Percentiles rank a stretch among this genome's conserved stretches.
Evolutionary conservation across 106 monocot genomes (phyloP).

Genomic region (Posidonia australis): DNA sequence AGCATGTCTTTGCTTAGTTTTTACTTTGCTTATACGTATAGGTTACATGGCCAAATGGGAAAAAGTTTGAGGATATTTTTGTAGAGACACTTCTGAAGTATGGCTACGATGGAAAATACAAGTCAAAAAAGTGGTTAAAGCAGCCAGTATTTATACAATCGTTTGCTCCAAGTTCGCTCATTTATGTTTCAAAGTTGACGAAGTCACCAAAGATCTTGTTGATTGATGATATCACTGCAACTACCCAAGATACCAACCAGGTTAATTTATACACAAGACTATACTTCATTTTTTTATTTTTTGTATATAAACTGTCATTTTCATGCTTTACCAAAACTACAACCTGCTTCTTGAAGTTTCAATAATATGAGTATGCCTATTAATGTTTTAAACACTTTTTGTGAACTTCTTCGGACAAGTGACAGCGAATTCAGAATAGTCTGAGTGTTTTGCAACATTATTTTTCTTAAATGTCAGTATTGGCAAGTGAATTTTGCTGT

Average conservation of each 20-base stretch:
- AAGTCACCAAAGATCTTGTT: constrained; percentile 81
- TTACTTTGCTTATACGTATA: constrained; percentile 19
- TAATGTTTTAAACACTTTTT: too few relatives aligned
- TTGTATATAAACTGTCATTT: neutral
- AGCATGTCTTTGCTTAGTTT: too few relatives aligned
- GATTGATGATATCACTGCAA: constrained; percentile 53
- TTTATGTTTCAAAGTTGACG: constrained; percentile 71
- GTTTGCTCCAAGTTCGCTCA: constrained; percentile 81
- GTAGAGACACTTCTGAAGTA: constrained; percentile 71
- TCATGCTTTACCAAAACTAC: neutral
- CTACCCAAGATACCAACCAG: constrained; percentile 96
- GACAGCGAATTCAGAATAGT: too few relatives aligned
- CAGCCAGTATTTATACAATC: constrained; percentile 93
- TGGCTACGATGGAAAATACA: constrained; percentile 81
- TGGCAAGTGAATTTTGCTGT: too few relatives aligned
- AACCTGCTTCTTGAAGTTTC: neutral
- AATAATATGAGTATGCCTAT: neutral
- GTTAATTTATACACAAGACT: constrained; percentile 1
- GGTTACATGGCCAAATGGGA: constrained; percentile 83
- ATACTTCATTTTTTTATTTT: neutral
- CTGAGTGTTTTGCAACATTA: too few relatives aligned
- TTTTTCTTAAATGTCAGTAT: too few relatives aligned
- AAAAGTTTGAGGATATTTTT: constrained; percentile 89
- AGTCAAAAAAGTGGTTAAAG: constrained; percentile 70
- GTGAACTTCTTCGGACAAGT: too few relatives aligned